A percentile compares a stretch with the other conserved stretches of the same genome.
Conservation (phyloP, 495 filamentous ascomycete species). For the Penicillium pulvis region DNA sequence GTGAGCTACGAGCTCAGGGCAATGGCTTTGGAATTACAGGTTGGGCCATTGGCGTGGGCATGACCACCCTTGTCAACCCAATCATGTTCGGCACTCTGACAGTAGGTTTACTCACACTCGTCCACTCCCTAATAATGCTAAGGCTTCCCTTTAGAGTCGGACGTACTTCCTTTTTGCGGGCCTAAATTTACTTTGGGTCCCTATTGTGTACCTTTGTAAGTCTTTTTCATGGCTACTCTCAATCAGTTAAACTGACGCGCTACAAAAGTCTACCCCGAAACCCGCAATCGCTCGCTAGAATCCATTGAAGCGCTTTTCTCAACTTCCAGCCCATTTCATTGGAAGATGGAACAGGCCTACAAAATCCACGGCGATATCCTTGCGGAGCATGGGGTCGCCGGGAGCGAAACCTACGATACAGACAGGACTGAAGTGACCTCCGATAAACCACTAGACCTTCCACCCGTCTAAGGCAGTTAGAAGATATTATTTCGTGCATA, state of each 20-base stretch:
- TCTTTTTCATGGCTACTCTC: background rate
- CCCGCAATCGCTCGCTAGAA: slow-evolving; percentile 57
- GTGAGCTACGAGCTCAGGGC: slow-evolving; percentile 54
- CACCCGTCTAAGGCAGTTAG: background rate
- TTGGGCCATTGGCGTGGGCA: slow-evolving; percentile 59
- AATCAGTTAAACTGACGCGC: slow-evolving; percentile 4
- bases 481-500: background rate
- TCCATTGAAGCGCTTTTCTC: slow-evolving; percentile 60
- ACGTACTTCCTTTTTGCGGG: slow-evolving; percentile 57
- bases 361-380: slow-evolving; percentile 37
- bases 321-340: slow-evolving; percentile 36
- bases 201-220: slow-evolving; percentile 50
- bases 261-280: slow-evolving; percentile 56
- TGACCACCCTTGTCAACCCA: slow-evolving; percentile 55
- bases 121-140: slow-evolving; percentile 6
- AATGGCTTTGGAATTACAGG: slow-evolving; percentile 60
- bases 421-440: slow-evolving; percentile 8
- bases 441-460: background rate
- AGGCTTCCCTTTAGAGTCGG: slow-evolving; percentile 30
- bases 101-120: slow-evolving; percentile 11
- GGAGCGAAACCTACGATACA: slow-evolving; percentile 7
- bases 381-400: slow-evolving; percentile 22
- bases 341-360: slow-evolving; percentile 44
- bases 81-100: slow-evolving; percentile 49
- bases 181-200: slow-evolving; percentile 56